phyloP scores from a whole-genome alignment of 768 basidiomycete species.

The Leccinum uliginosum region DNA sequence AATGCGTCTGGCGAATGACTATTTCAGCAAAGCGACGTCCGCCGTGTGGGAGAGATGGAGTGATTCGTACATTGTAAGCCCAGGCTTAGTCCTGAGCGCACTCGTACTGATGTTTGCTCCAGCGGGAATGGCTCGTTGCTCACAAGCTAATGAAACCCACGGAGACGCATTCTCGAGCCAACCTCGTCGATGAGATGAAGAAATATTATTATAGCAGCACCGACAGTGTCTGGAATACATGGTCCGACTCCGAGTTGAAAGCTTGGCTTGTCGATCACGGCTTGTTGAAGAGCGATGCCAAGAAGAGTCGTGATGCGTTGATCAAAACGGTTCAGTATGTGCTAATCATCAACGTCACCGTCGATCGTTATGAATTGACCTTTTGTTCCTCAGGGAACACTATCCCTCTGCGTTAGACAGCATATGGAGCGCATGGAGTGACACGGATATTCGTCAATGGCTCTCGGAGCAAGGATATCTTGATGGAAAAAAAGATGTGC shows the following conservation, averaged over 20 bases:
- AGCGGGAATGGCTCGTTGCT: slow-evolving; percentile 81
- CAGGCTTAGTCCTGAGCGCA: neutral
- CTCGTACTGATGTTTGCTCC: neutral
- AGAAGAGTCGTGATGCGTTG: slow-evolving; percentile 72
- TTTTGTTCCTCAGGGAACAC: slow-evolving; percentile 49
- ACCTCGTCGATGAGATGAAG: slow-evolving; percentile 64
- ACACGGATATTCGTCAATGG: slow-evolving; percentile 68
- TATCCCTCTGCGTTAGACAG: slow-evolving; percentile 59
- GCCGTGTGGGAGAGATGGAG: slow-evolving; percentile 86
- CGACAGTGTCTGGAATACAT: slow-evolving; percentile 57
- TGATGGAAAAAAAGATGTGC: slow-evolving; percentile 41
- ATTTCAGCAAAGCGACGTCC: slow-evolving; percentile 57
- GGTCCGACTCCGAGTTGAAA: slow-evolving; percentile 77
- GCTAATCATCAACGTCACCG: neutral
- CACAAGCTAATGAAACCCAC: slow-evolving; percentile 69
- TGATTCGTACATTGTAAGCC: slow-evolving; percentile 70
- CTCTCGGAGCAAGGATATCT: slow-evolving; percentile 71
- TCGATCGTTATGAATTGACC: neutral
- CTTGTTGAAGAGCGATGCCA: slow-evolving; percentile 66
- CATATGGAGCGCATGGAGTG: slow-evolving; percentile 66
- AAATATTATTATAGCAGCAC: slow-evolving; percentile 66
- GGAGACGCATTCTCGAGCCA: slow-evolving; percentile 47
- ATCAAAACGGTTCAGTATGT: slow-evolving; percentile 62
- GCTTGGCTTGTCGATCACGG: slow-evolving; percentile 75
- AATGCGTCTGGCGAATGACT: slow-evolving; percentile 59